phyloP scores from a whole-genome alignment of 176 grass and related monocot species.

The bread wheat (Triticum aestivum) region DNA sequence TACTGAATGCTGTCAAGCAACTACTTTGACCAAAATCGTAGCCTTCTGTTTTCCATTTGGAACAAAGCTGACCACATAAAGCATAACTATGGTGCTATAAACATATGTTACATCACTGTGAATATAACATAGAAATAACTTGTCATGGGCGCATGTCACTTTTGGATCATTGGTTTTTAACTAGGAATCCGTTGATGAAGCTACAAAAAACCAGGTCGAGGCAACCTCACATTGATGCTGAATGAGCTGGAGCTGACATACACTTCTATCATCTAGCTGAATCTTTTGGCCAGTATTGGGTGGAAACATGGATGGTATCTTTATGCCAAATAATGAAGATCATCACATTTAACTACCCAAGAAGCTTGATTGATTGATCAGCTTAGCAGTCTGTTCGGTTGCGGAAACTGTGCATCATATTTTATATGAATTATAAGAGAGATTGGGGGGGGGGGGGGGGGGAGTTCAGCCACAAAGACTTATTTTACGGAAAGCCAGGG shows the following conservation, averaged over 20 bases:
- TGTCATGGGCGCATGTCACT: background rate
- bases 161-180: background rate
- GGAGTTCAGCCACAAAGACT: background rate
- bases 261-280: background rate
- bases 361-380: slow-evolving; percentile 8
- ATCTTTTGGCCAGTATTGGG: background rate
- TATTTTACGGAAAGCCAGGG: background rate
- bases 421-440: background rate
- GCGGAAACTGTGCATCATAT: background rate
- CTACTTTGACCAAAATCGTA: background rate
- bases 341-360: slow-evolving; percentile 7
- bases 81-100: background rate
- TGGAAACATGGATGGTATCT: background rate
- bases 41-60: background rate
- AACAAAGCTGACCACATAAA: slow-evolving; percentile 20
- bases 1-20: slow-evolving; percentile 1
- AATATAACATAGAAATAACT: slow-evolving; percentile 5
- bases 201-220: background rate
- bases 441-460: background rate
- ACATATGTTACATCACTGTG: background rate
- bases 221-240: background rate
- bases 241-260: background rate
- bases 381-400: background rate
- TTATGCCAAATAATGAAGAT: background rate
- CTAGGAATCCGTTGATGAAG: background rate